A percentile compares a stretch with the other conserved stretches of the same genome.
These are phyloP conservation scores for Schwanniomyces sp. DNA, from an alignment of 805 yeast species.

Conservation along the genomic window DNA sequence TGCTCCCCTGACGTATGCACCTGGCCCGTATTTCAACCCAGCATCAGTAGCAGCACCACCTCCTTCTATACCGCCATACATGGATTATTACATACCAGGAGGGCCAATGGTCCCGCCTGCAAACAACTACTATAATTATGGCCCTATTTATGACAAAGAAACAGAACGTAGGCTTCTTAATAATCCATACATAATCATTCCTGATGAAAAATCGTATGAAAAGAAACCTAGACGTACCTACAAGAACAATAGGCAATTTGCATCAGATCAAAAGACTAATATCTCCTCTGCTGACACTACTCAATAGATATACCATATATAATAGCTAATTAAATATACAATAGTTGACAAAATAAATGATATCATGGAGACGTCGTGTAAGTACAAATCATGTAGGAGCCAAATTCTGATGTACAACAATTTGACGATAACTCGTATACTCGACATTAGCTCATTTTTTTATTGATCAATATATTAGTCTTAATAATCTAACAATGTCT, in stretches of 20 bases:
- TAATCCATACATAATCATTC: slow-evolving; percentile 28
- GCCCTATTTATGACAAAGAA: slow-evolving; percentile 21
- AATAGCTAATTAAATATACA: neutral
- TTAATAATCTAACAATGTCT: slow-evolving; percentile 4
- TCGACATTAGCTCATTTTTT: neutral
- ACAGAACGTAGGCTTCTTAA: slow-evolving; percentile 25
- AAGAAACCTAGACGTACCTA: slow-evolving; percentile 1
- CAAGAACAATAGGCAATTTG: slow-evolving; percentile 1
- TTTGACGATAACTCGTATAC: neutral
- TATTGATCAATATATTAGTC: neutral
- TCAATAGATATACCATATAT: neutral
- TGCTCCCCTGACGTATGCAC: neutral
- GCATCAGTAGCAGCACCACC: neutral
- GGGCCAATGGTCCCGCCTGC: slow-evolving; percentile 4
- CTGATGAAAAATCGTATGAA: slow-evolving; percentile 13
- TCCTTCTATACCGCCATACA: neutral
- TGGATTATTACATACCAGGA: slow-evolving; percentile 2
- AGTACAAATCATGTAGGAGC: neutral
- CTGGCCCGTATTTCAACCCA: neutral
- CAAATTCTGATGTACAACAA: neutral
- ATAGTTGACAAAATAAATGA: neutral
- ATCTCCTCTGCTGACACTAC: neutral
- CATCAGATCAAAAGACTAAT: neutral
- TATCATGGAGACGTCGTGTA: neutral
- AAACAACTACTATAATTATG: slow-evolving; percentile 3